A percentile compares a stretch with the other conserved stretches of the same genome.
Conservation (phyloP, 2,329 filamentous ascomycete species). For the Penicillium thymicola region DNA sequence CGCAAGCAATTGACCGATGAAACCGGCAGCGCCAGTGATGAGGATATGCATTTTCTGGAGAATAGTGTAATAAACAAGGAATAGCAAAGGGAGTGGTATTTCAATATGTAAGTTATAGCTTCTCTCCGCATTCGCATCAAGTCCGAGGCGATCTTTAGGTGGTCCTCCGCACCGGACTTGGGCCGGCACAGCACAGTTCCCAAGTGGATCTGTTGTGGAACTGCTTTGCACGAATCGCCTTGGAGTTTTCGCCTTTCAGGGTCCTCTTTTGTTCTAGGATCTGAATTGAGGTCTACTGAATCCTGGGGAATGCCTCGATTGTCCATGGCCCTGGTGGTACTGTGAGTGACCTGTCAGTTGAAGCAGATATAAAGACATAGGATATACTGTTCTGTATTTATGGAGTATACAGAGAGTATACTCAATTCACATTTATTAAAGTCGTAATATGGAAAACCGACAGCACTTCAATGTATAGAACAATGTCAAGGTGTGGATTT, state of each 20-base stretch:
- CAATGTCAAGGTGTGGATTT: background rate
- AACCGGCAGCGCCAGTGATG: slow-evolving; percentile 63
- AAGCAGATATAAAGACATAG: background rate
- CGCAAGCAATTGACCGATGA: slow-evolving; percentile 62
- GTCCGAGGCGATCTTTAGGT: slow-evolving; percentile 27
- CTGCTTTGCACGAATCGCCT: slow-evolving; percentile 5
- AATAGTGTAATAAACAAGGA: background rate
- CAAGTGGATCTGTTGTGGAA: slow-evolving; percentile 14
- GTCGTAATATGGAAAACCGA: background rate
- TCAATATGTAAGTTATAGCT: slow-evolving; percentile 10
- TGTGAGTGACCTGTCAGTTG: background rate
- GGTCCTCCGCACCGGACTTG: slow-evolving; percentile 34
- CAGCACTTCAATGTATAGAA: background rate
- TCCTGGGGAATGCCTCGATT: background rate
- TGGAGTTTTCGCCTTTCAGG: background rate
- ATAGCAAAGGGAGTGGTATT: background rate
- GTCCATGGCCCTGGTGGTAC: background rate
- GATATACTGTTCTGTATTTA: background rate
- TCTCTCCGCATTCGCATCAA: slow-evolving; percentile 38
- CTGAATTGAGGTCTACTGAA: background rate
- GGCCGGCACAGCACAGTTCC: slow-evolving; percentile 7
- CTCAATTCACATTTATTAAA: background rate
- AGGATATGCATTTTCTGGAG: slow-evolving; percentile 48
- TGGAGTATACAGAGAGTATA: background rate
- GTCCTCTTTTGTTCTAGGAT: background rate